Evolutionary conservation across 805 yeast species (phyloP), one percentile per base, ranked within the genome.

Genomic region (Saturnispora sanitii): DNA sequence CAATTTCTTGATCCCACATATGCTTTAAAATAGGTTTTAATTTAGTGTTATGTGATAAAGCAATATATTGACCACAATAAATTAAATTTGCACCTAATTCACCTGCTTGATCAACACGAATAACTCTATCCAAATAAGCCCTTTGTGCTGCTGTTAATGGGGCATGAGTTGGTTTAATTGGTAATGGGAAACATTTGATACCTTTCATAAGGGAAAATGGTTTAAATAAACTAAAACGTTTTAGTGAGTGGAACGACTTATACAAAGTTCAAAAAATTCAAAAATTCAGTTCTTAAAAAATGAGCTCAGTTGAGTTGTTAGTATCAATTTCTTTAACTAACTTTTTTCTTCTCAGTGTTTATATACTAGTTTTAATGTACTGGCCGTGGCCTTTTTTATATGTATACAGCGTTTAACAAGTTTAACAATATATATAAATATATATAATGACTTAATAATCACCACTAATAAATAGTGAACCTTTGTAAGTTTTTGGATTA

Each of bases 1-100:
- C 86, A 27, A 90, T 70, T 54, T 92, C 98, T 60, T 92, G 97
- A 26, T 88, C 95, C 97, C 97, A 88, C 98, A 92, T 92, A 57
- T 92, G 96, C 53, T 77, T 74, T 53, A 92, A 64, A 11, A 87
- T 67, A 0, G 94, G 90, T 52, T 77, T 84, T 43, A 90, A 65
- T 43, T 78, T 75, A 1, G 95, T 95, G 49, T 72, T 70, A 40
- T 68, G 70, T 11, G 82, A 75, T 38, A 92, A 65, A 2, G 87
- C 87, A 30, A 73, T 65, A 51, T 80, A 82, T 60, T 92, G 98
- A 7, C 97, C 98, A 45, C 79, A 77, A 59, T 92, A 92, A 38
- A 92, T 92, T 50, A 82, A 79, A 58, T 92, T 79, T 1, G 98
- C 98, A 3, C 96, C 98, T 11, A 92, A 71, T 58, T 92, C 98